Conservation (phyloP, 2,329 filamentous ascomycete species). For the Penicillium sp. region DNA sequence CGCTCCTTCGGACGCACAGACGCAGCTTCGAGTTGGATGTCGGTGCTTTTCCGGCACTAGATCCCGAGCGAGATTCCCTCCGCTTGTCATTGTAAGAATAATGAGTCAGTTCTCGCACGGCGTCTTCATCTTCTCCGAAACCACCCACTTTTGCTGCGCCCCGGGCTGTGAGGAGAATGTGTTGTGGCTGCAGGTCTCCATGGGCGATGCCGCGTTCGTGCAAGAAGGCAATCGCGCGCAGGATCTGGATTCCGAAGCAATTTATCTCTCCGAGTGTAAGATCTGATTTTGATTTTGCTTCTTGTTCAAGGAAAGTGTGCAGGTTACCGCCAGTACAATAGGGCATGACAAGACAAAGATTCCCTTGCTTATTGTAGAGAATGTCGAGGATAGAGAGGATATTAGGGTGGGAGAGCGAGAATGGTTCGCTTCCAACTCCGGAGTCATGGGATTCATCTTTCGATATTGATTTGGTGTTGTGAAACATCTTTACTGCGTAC, state of each 20-base stretch:
- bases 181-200: slow-evolving; percentile 5
- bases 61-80: not conserved
- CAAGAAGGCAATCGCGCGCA: slow-evolving; percentile 1
- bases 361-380: slow-evolving; percentile 3
- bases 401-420: slow-evolving; percentile 2
- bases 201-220: slow-evolving; percentile 1
- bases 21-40: not conserved
- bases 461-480: not conserved
- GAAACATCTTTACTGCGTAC: slow-evolving; percentile 7
- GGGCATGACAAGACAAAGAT: slow-evolving; percentile 11
- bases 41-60: not conserved
- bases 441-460: not conserved
- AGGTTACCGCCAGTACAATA: slow-evolving; percentile 6
- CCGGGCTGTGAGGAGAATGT: slow-evolving; percentile 2
- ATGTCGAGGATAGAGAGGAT: slow-evolving; percentile 4
- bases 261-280: not conserved
- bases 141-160: slow-evolving; percentile 7
- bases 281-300: not conserved
- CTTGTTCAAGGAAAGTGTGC: not conserved
- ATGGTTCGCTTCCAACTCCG: not conserved
- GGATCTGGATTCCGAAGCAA: slow-evolving; percentile 1
- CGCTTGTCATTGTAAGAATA: not conserved
- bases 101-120: slow-evolving; percentile 1
- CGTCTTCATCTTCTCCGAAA: slow-evolving; percentile 8
- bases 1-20: not conserved